Evolutionary conservation across 1,284 basidiomycete genomes (phyloP).

Genomic region (Tranzscheliella williamsii): DNA sequence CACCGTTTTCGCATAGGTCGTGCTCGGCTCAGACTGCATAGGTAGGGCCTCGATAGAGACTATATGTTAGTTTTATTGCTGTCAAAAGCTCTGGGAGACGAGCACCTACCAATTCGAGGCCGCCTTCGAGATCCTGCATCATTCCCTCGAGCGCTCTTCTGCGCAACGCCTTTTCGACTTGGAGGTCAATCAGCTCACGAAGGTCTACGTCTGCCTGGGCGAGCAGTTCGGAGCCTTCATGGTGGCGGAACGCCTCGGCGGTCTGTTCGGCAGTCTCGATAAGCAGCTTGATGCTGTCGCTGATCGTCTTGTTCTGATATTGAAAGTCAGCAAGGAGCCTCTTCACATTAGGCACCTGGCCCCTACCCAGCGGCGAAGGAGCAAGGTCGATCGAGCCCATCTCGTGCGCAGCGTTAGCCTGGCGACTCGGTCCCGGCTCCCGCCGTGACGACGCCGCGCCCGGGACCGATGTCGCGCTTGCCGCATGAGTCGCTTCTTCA

Average conservation of each 20-base stretch:
- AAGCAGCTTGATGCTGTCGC: constrained; percentile 23
- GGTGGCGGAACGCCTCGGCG: constrained; percentile 20
- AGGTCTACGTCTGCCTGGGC: constrained; percentile 25
- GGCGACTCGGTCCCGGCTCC: too few relatives aligned
- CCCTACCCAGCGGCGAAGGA: constrained; percentile 14
- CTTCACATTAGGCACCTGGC: constrained; percentile 17
- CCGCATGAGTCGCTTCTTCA: too few relatives aligned
- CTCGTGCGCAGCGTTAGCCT: too few relatives aligned
- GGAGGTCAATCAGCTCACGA: constrained; percentile 44
- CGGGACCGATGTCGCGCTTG: too few relatives aligned
- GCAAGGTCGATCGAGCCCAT: too few relatives aligned
- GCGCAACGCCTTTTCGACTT: constrained; percentile 33
- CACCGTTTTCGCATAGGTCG: constrained; percentile 28
- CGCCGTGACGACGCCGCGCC: too few relatives aligned
- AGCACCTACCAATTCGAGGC: constrained; percentile 13
- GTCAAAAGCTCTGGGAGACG: too few relatives aligned
- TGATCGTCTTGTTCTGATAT: constrained; percentile 6
- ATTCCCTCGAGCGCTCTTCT: constrained; percentile 26
- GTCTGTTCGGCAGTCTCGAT: constrained; percentile 27
- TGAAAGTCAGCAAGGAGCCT: constrained; percentile 16
- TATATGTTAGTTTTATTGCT: not conserved
- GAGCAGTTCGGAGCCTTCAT: constrained; percentile 16
- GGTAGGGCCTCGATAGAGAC: too few relatives aligned
- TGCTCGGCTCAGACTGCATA: too few relatives aligned
- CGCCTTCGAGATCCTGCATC: constrained; percentile 14